phyloP scores from a whole-genome alignment of 768 basidiomycete genomes.

The Hydnomerulius pinastri region DNA sequence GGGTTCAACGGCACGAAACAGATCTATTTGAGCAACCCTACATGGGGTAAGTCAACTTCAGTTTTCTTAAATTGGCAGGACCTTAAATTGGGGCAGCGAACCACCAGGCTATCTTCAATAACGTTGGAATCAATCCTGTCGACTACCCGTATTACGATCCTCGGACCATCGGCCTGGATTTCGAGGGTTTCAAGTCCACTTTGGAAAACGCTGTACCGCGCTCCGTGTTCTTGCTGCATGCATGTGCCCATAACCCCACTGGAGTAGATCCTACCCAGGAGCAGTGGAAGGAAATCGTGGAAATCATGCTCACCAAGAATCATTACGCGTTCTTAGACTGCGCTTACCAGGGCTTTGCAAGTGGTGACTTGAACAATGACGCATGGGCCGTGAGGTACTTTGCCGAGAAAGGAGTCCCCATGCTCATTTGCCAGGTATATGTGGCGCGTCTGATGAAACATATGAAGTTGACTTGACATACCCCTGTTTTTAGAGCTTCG shows the following conservation, averaged over 20 bases:
- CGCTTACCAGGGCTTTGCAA: conserved; percentile 97
- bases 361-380: conserved; percentile 88
- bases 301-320: conserved; percentile 65
- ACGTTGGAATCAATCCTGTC: conserved; percentile 84
- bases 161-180: conserved; percentile 85
- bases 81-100: conserved; percentile 51
- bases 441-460: neutral
- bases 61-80: neutral
- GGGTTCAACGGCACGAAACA: conserved; percentile 62
- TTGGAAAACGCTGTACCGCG: conserved; percentile 67
- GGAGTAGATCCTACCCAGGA: conserved; percentile 90
- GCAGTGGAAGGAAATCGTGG: conserved; percentile 82
- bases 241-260: conserved; percentile 96
- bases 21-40: conserved; percentile 88
- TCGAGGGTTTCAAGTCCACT: conserved; percentile 60
- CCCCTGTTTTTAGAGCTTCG: conserved; percentile 71
- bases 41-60: conserved; percentile 72
- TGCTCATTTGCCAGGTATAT: conserved; percentile 84
- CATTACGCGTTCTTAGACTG: conserved; percentile 95
- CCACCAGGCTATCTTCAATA: conserved; percentile 89
- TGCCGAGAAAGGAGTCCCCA: conserved; percentile 66
- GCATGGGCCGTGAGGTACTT: conserved; percentile 92
- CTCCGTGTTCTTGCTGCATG: conserved; percentile 89
- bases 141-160: conserved; percentile 95
- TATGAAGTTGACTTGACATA: conserved; percentile 12